These are phyloP conservation scores for Lotus japonicus DNA, from an alignment of 306 rosid genomes.

Conservation along the genomic window DNA sequence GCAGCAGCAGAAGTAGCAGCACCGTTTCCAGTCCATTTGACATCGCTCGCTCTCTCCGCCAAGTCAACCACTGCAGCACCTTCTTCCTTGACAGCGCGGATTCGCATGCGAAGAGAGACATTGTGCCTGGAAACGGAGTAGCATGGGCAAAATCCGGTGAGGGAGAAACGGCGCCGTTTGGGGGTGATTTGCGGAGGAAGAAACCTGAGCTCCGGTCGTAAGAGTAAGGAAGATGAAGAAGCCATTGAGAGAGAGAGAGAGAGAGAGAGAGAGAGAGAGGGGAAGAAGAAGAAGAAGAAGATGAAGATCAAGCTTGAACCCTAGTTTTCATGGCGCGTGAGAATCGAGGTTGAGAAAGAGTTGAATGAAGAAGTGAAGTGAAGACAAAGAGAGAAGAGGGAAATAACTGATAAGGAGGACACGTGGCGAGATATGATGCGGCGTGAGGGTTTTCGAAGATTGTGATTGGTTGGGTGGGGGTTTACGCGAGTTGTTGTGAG, in stretches of 20 bases:
- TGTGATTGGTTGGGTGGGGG: slow-evolving; percentile 47
- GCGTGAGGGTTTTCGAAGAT: not conserved
- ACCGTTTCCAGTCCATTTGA: slow-evolving; percentile 61
- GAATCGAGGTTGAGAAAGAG: not conserved
- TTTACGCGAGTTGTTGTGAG: slow-evolving; percentile 14
- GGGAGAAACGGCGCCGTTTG: slow-evolving; percentile 32
- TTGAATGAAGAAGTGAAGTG: not conserved
- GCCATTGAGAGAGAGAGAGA: slow-evolving; percentile 38
- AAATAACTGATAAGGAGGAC: slow-evolving; percentile 42
- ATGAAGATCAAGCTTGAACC: slow-evolving; percentile 23
- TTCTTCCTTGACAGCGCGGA: slow-evolving; percentile 57
- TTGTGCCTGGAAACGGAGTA: slow-evolving; percentile 13
- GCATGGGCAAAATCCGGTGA: slow-evolving; percentile 15
- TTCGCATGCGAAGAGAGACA: slow-evolving; percentile 23
- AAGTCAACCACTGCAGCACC: slow-evolving; percentile 38
- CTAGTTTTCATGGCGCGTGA: slow-evolving; percentile 38
- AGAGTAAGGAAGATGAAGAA: slow-evolving; percentile 34
- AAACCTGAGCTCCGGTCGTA: slow-evolving; percentile 45
- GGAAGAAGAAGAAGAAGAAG: not conserved
- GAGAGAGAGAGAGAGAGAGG: too few relatives aligned
- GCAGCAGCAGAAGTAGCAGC: slow-evolving; percentile 40
- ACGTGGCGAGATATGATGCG: slow-evolving; percentile 69
- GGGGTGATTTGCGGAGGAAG: slow-evolving; percentile 43
- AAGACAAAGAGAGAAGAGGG: not conserved
- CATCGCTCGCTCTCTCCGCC: slow-evolving; percentile 39